Evolutionary conservation across 495 filamentous ascomycete species (phyloP).

Genomic region (Penicillium verhagenii): DNA sequence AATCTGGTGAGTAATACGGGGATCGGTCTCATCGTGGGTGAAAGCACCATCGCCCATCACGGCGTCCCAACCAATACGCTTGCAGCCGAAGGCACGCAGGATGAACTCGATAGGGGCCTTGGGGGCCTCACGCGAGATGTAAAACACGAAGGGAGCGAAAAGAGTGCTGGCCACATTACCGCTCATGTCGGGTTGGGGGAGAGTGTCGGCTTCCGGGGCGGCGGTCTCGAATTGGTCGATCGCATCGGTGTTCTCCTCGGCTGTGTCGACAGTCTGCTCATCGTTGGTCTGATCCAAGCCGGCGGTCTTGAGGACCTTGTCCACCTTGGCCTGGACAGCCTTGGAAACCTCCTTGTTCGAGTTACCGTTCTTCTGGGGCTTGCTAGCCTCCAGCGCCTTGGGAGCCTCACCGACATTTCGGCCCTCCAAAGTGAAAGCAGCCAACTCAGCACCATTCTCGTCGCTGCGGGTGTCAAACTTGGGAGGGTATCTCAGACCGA

Average conservation of each 20-base stretch:
- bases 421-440: slow-evolving; percentile 85
- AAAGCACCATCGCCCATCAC: slow-evolving; percentile 88
- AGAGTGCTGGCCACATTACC: slow-evolving; percentile 57
- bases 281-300: slow-evolving; percentile 43
- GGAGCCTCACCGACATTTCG: slow-evolving; percentile 54
- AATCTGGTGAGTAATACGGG: slow-evolving; percentile 91
- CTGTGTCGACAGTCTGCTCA: slow-evolving; percentile 39
- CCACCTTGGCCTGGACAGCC: slow-evolving; percentile 55
- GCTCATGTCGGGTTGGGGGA: slow-evolving; percentile 74
- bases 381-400: slow-evolving; percentile 54
- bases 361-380: slow-evolving; percentile 39
- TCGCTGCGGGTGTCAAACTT: slow-evolving; percentile 87
- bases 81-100: slow-evolving; percentile 91
- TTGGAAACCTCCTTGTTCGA: slow-evolving; percentile 46
- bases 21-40: slow-evolving; percentile 82
- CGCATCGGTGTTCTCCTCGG: slow-evolving; percentile 56
- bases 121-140: slow-evolving; percentile 90
- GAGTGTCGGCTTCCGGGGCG: slow-evolving; percentile 74
- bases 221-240: slow-evolving; percentile 88
- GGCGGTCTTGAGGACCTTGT: slow-evolving; percentile 50
- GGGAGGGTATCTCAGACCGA: slow-evolving; percentile 90
- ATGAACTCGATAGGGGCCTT: slow-evolving; percentile 90
- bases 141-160: slow-evolving; percentile 86
- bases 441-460: slow-evolving; percentile 83
- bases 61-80: slow-evolving; percentile 90